Base-by-base conservation (phyloP, 2,329 filamentous ascomycete species). In the Plectosphaerella cucumerina region DNA sequence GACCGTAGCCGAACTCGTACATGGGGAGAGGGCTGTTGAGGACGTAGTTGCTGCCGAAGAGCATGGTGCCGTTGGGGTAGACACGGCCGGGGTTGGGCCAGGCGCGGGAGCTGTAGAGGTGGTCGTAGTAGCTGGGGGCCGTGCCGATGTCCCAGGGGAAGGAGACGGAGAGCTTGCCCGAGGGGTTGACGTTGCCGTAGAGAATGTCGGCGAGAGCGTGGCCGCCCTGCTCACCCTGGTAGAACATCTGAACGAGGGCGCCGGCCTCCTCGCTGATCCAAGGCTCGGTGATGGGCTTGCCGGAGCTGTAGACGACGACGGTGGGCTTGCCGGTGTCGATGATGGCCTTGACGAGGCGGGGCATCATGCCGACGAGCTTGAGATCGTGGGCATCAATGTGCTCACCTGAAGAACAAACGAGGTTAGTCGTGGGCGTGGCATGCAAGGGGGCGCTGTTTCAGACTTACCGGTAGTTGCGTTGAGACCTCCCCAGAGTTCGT, bases 381-480 rank as follows among this genome's bases (percentile, higher is more conserved):
- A 90, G 75, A 48, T 73, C 74, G 51, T 79, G 70, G 1, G 83
- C 73, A 58, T 90, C 87, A 45, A 90, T 81, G 60, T 89, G 85
- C 62, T 90, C 87, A 47, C n/a, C n/a, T n/a, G n/a, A n/a, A n/a
- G n/a, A n/a, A n/a, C n/a, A n/a, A n/a, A n/a, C n/a, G n/a, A n/a
- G n/a, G n/a, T n/a, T n/a, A n/a, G n/a, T n/a, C n/a, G n/a, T n/a
- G n/a, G n/a, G n/a, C n/a, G n/a, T n/a, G n/a, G n/a, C n/a, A n/a
- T n/a, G n/a, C n/a, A n/a, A n/a, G n/a, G n/a, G n/a, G n/a, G n/a
- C n/a, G n/a, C n/a, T n/a, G n/a, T n/a, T n/a, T n/a, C n/a, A n/a
- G n/a, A n/a, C n/a, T n/a, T n/a, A n/a, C 86, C 87, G 0, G 86
- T 90, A 1, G 86, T 90, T 23, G 85, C 86, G 57, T 90, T 90